These are phyloP conservation scores for Oxytropis ochrocephala DNA, from an alignment of 306 rosid species.

Conservation along the genomic window DNA sequence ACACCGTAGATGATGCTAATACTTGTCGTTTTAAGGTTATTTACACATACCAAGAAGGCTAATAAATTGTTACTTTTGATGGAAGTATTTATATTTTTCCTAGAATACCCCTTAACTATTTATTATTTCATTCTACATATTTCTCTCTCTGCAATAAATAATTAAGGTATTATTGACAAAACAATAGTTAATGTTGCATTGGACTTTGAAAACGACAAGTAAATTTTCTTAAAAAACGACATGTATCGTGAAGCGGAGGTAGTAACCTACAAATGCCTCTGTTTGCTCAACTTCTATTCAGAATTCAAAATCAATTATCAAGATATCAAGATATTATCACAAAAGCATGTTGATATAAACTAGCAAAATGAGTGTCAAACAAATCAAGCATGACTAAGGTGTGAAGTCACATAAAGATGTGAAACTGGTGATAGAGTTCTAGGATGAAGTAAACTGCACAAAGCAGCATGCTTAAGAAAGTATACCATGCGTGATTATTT, in stretches of 20 bases:
- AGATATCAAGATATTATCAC: conserved; percentile 11
- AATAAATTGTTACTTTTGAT: too few relatives aligned
- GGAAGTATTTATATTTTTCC: too few relatives aligned
- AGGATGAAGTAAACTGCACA: conserved; percentile 31
- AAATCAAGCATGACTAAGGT: conserved; percentile 6
- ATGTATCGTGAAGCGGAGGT: too few relatives aligned
- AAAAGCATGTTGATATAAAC: conserved; percentile 17
- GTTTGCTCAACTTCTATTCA: not conserved
- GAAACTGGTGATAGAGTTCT: conserved; percentile 12
- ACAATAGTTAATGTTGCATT: too few relatives aligned
- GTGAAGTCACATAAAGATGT: conserved; percentile 16
- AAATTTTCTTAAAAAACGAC: too few relatives aligned
- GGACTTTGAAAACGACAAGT: too few relatives aligned
- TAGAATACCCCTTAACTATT: too few relatives aligned
- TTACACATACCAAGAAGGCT: too few relatives aligned
- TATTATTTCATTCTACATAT: too few relatives aligned
- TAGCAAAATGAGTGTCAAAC: conserved; percentile 3
- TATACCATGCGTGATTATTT: conserved; percentile 44
- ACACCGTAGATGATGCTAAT: conserved; percentile 4
- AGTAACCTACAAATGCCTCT: conserved; percentile 13
- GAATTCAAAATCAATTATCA: conserved; percentile 7
- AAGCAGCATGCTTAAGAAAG: conserved; percentile 32
- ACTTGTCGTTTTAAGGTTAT: too few relatives aligned
- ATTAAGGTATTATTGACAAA: too few relatives aligned
- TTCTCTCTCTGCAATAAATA: too few relatives aligned